A percentile compares a stretch with the other conserved stretches of the same genome.
Evolutionary conservation across 257 asterid genomes (phyloP).

Genomic region (Oldenlandia corymbosa): DNA sequence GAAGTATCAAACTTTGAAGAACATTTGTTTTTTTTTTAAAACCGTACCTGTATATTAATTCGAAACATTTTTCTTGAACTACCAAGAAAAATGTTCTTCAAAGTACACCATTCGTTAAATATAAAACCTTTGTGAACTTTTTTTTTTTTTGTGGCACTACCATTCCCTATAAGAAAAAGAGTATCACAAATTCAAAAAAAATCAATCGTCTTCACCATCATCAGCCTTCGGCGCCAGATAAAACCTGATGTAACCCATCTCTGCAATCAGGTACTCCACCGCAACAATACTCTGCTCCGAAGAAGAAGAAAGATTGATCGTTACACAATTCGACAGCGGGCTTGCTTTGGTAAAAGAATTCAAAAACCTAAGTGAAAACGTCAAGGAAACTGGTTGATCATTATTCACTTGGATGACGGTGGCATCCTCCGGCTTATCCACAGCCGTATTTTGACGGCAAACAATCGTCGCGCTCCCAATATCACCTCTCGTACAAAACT

Average conservation of each 20-base stretch:
- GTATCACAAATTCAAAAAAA: no score
- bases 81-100: no score
- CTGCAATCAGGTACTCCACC: conserved; percentile 88
- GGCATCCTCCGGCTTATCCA: conserved; percentile 91
- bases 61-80: no score
- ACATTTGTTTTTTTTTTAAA: no score
- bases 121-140: no score
- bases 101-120: no score
- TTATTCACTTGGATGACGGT: conserved; percentile 77
- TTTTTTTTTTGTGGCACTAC: no score
- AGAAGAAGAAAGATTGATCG: conserved; percentile 69
- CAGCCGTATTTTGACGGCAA: conserved; percentile 84
- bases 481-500: conserved; percentile 90
- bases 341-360: conserved; percentile 79
- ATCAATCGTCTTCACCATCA: conserved; percentile 80
- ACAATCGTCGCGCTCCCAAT: conserved; percentile 79
- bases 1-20: no score
- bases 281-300: conserved; percentile 81
- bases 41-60: no score
- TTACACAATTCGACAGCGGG: conserved; percentile 64
- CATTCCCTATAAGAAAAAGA: no score
- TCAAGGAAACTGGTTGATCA: conserved; percentile 71
- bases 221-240: conserved; percentile 87
- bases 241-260: conserved; percentile 76
- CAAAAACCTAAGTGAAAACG: conserved; percentile 71